Conservation (phyloP, 371 early-diverging fungal genomes). For the Capillidium heterosporum region DNA sequence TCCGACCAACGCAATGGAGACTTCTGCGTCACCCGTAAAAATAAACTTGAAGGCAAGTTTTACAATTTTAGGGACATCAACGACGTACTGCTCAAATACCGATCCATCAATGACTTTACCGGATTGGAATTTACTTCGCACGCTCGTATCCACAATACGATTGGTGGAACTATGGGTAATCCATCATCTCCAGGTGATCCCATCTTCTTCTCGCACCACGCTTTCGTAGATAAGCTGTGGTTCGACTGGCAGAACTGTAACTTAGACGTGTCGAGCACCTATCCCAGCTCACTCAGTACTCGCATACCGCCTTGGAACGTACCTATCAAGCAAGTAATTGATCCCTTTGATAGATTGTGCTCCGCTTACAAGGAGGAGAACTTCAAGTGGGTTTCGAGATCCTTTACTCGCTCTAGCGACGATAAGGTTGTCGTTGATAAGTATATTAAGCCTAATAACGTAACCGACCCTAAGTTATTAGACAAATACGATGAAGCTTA, state of each 20-base stretch:
- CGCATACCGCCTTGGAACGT: neutral
- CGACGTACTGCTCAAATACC: neutral
- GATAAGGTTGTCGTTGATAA: too few species aligned
- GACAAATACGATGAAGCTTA: too few species aligned
- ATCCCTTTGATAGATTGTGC: neutral
- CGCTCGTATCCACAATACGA: slow-evolving; percentile 19
- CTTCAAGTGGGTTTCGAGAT: neutral
- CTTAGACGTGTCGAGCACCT: neutral
- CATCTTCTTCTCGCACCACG: slow-evolving; percentile 6
- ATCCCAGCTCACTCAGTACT: neutral
- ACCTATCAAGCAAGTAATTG: neutral
- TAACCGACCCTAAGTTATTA: too few species aligned
- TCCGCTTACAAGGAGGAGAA: neutral
- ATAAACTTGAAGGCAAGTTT: neutral
- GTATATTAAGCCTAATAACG: too few species aligned
- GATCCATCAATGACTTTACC: neutral
- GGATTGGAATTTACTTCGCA: slow-evolving; percentile 26
- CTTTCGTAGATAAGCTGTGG: slow-evolving; percentile 8
- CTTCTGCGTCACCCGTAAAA: neutral
- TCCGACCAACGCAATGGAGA: too few species aligned
- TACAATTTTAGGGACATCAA: neutral
- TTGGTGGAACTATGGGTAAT: slow-evolving; percentile 23
- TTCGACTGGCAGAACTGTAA: slow-evolving; percentile 1
- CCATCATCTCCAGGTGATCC: slow-evolving; percentile 11
- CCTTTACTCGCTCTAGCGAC: too few species aligned